A percentile compares a stretch with the other conserved stretches of the same genome.
phyloP scores from a whole-genome alignment of 257 asterid species.

The Ligustrum vulgare region DNA sequence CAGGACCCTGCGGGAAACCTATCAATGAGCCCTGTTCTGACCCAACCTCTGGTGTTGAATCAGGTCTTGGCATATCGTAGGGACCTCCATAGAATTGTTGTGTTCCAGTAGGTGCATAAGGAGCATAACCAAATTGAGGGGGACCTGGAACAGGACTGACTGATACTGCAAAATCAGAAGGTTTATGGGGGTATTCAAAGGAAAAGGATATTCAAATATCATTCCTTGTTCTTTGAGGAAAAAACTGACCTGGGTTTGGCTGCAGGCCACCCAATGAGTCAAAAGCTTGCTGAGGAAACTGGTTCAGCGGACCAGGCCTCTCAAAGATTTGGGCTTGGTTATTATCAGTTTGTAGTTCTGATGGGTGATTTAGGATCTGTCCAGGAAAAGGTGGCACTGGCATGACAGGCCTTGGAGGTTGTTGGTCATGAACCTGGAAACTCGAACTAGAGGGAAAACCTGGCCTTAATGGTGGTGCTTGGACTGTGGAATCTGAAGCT shows the following conservation, averaged over 20 bases:
- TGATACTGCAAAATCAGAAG: slow-evolving; percentile 43
- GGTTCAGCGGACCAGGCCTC: slow-evolving; percentile 55
- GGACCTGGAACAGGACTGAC: slow-evolving; percentile 47
- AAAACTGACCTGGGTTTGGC: slow-evolving; percentile 57
- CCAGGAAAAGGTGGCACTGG: slow-evolving; percentile 39
- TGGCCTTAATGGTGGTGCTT: slow-evolving; percentile 69
- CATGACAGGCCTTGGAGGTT: too few relatives aligned
- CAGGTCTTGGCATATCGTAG: slow-evolving; percentile 62
- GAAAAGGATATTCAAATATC: slow-evolving; percentile 26
- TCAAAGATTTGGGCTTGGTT: slow-evolving; percentile 60
- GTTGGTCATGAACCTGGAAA: slow-evolving; percentile 58
- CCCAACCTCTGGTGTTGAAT: slow-evolving; percentile 57
- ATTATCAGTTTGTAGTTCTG: slow-evolving; percentile 58
- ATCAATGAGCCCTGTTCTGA: slow-evolving; percentile 63
- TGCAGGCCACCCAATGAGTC: slow-evolving; percentile 53
- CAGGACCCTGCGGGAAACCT: slow-evolving; percentile 66
- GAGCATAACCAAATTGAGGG: slow-evolving; percentile 70
- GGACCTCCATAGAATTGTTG: slow-evolving; percentile 67
- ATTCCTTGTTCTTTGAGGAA: slow-evolving; percentile 21
- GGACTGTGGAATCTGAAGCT: slow-evolving; percentile 91
- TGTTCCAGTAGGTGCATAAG: slow-evolving; percentile 58
- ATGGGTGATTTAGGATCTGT: slow-evolving; percentile 54
- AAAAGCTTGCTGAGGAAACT: slow-evolving; percentile 61
- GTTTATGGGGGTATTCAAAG: slow-evolving; percentile 24
- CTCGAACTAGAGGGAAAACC: slow-evolving; percentile 66